A percentile compares a stretch with the other conserved stretches of the same genome.
Evolutionary conservation across 164 flowering plant species (phyloP).

Genomic region (Nelumbo lutea): DNA sequence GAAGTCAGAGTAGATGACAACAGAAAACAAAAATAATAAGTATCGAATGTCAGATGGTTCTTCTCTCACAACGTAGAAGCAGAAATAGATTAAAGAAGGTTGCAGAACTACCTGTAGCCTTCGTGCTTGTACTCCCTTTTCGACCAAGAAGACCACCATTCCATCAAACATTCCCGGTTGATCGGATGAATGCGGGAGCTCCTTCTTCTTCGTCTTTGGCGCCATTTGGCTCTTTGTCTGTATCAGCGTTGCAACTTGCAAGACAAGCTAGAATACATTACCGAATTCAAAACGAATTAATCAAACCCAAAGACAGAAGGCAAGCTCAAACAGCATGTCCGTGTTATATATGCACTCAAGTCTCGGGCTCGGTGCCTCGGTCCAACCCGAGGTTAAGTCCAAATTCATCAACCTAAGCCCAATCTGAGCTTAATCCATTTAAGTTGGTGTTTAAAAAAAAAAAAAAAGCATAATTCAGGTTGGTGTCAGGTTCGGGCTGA

Average conservation of each 20-base stretch:
- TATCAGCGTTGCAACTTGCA: neutral
- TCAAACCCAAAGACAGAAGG: too few species aligned
- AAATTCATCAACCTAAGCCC: too few species aligned
- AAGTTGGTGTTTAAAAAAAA: too few species aligned
- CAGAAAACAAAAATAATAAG: neutral
- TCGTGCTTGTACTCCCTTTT: constrained; percentile 56
- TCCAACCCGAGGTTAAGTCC: too few species aligned
- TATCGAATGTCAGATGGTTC: neutral
- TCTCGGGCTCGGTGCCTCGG: too few species aligned
- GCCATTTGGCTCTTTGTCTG: constrained; percentile 29
- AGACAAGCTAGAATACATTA: neutral
- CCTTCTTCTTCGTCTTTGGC: constrained; percentile 35
- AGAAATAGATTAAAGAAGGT: neutral
- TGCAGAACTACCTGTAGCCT: constrained; percentile 59
- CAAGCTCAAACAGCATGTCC: too few species aligned
- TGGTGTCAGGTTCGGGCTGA: too few species aligned
- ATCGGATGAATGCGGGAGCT: constrained; percentile 21
- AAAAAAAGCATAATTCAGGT: too few species aligned
- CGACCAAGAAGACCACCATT: constrained; percentile 62
- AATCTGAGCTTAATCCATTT: too few species aligned
- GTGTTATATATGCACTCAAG: too few species aligned
- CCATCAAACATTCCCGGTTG: constrained; percentile 63
- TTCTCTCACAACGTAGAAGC: neutral
- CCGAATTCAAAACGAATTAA: neutral
- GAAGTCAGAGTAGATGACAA: neutral